phyloP scores from a whole-genome alignment of 345 rosid genomes.

The Ricinus communis region DNA sequence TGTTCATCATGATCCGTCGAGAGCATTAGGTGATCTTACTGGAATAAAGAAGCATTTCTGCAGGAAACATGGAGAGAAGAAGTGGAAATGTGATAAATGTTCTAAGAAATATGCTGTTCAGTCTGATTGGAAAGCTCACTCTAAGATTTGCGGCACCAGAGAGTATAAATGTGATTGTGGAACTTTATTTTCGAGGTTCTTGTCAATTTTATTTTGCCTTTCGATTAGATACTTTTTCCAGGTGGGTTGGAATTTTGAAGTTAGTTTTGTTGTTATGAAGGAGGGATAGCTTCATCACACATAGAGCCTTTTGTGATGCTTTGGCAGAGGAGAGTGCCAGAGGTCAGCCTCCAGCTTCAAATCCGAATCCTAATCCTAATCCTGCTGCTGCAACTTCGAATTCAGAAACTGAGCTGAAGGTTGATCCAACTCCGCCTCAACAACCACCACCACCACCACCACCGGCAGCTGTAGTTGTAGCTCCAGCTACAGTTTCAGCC shows the following conservation, averaged over 20 bases:
- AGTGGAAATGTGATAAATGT: constrained; percentile 95
- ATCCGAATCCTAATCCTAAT: constrained; percentile 13
- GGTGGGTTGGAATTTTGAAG: background rate
- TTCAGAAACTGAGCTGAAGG: constrained; percentile 35
- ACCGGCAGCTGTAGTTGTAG: constrained; percentile 9
- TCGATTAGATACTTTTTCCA: constrained; percentile 4
- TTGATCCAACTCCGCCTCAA: constrained; percentile 35
- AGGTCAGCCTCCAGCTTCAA: constrained; percentile 32
- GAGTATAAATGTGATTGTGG: constrained; percentile 97
- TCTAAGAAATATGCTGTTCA: constrained; percentile 93
- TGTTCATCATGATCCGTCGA: constrained; percentile 85
- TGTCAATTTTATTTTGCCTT: background rate
- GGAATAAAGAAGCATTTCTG: constrained; percentile 98
- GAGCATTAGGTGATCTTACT: constrained; percentile 93
- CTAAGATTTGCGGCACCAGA: constrained; percentile 87
- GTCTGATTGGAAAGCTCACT: constrained; percentile 98
- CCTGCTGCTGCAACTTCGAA: constrained; percentile 18
- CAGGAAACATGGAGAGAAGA: constrained; percentile 95
- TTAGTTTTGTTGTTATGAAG: constrained; percentile 32
- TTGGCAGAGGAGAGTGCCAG: constrained; percentile 79
- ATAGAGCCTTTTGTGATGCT: constrained; percentile 92
- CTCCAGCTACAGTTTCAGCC: constrained; percentile 9
- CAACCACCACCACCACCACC: constrained; percentile 8
- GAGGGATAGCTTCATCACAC: constrained; percentile 93
- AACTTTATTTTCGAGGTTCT: constrained; percentile 79